Percentiles rank a stretch among this genome's conserved stretches.
phyloP scores from a whole-genome alignment of 441 rosid genomes.

The Sinapis alba region DNA sequence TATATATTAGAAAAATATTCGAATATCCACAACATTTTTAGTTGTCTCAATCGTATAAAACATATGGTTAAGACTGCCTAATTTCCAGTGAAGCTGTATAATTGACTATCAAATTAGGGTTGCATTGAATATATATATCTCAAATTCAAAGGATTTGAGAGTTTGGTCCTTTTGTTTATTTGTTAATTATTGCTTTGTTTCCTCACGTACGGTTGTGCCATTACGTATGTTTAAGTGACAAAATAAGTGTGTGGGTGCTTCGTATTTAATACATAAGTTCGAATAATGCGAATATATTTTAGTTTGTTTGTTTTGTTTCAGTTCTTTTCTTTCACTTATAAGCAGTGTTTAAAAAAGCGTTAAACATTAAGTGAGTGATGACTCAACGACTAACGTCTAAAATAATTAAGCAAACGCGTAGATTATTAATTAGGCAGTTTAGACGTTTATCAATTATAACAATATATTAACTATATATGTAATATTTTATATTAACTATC shows the following conservation, averaged over 20 bases:
- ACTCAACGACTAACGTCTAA: too few relatives aligned
- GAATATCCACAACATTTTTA: conserved; percentile 22
- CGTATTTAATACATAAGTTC: background rate
- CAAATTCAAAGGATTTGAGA: conserved; percentile 31
- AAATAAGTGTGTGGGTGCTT: background rate
- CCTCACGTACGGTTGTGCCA: conserved; percentile 26
- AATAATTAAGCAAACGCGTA: too few relatives aligned
- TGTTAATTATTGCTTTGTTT: conserved; percentile 19
- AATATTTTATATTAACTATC: too few relatives aligned
- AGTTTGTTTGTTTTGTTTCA: background rate
- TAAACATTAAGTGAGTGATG: too few relatives aligned
- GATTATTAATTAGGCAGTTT: too few relatives aligned
- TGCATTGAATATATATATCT: background rate
- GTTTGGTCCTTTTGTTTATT: conserved; percentile 19
- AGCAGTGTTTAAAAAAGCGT: too few relatives aligned
- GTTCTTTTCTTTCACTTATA: background rate
- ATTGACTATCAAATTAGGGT: conserved; percentile 16
- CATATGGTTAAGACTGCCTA: conserved; percentile 11
- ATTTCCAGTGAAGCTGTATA: conserved; percentile 19
- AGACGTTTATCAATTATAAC: too few relatives aligned
- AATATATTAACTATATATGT: too few relatives aligned
- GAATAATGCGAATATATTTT: background rate
- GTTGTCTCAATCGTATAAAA: background rate
- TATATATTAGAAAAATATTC: conserved; percentile 10
- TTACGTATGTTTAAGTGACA: background rate